Conservation (phyloP, 495 filamentous ascomycete genomes). For the Amorphotheca resinae region DNA sequence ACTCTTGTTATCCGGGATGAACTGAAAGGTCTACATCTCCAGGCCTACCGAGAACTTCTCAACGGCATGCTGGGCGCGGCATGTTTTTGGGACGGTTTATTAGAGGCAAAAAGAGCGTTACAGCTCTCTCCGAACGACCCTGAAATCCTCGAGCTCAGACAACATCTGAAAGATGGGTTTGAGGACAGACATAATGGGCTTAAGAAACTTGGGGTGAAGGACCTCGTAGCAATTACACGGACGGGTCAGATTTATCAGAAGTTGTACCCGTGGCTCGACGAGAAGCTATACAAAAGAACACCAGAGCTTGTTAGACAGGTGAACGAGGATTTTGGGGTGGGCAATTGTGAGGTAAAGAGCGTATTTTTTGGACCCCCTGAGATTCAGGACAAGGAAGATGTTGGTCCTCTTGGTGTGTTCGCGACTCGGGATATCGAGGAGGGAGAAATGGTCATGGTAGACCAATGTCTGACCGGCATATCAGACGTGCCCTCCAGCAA, state of each 20-base stretch:
- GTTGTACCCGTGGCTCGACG: slow-evolving; percentile 11
- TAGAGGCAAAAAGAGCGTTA: slow-evolving; percentile 9
- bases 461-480: slow-evolving; percentile 5
- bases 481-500: slow-evolving; percentile 4
- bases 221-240: neutral
- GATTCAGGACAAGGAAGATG: slow-evolving; percentile 1
- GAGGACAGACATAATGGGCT: neutral
- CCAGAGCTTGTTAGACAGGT: slow-evolving; percentile 4
- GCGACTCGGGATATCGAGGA: slow-evolving; percentile 11
- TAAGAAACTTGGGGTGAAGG: neutral
- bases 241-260: slow-evolving; percentile 10
- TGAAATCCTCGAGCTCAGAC: neutral
- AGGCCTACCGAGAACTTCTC: slow-evolving; percentile 7
- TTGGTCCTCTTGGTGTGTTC: slow-evolving; percentile 16
- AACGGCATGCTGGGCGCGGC: slow-evolving; percentile 3
- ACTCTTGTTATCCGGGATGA: slow-evolving; percentile 6
- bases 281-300: slow-evolving; percentile 6
- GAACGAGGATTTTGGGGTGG: slow-evolving; percentile 1
- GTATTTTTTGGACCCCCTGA: slow-evolving; percentile 5
- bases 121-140: slow-evolving; percentile 8
- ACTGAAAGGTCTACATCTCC: neutral
- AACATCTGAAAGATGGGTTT: slow-evolving; percentile 2
- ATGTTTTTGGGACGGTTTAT: slow-evolving; percentile 13
- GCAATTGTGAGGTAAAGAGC: slow-evolving; percentile 3
- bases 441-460: slow-evolving; percentile 13